Percentiles rank a stretch among this genome's conserved stretches.
Evolutionary conservation across 495 filamentous ascomycete genomes (phyloP).

Genomic region (Penicillium odoratum): DNA sequence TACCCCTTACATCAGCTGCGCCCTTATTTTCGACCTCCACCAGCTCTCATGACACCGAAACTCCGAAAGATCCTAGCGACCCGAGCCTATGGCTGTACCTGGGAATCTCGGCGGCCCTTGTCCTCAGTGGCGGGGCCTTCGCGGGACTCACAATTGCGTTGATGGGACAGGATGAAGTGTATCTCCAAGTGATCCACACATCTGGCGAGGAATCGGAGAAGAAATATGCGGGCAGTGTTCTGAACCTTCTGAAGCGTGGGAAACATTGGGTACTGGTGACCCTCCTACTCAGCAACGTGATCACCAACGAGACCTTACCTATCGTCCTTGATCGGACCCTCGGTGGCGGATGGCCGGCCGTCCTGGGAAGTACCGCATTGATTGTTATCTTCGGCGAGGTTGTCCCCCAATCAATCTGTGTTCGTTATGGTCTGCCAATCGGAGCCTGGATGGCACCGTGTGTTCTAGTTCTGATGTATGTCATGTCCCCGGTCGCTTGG

Average conservation of each 20-base stretch:
- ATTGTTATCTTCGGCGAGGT: constrained; percentile 99
- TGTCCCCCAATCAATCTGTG: constrained; percentile 92
- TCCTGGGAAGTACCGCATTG: constrained; percentile 85
- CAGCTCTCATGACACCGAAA: constrained; percentile 18
- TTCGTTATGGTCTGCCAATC: constrained; percentile 95
- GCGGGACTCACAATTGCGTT: constrained; percentile 93
- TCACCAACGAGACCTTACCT: constrained; percentile 95
- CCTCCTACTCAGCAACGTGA: constrained; percentile 90
- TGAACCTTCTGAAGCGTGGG: constrained; percentile 76
- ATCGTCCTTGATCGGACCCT: constrained; percentile 93
- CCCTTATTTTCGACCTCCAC: constrained; percentile 29
- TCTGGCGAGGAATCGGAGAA: constrained; percentile 81
- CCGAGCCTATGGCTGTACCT: constrained; percentile 71
- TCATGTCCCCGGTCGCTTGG: constrained; percentile 83
- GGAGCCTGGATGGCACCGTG: constrained; percentile 91
- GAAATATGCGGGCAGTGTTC: constrained; percentile 78
- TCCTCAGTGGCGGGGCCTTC: constrained; percentile 89
- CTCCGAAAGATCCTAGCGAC: constrained; percentile 31
- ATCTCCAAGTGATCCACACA: constrained; percentile 87
- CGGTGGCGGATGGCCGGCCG: constrained; percentile 92
- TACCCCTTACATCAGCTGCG: constrained; percentile 47
- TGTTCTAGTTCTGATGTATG: constrained; percentile 86
- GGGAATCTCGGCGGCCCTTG: constrained; percentile 67
- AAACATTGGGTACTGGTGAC: constrained; percentile 99
- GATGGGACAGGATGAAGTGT: constrained; percentile 82